Evolutionary conservation across 345 rosid genomes (phyloP), one percentile per base, ranked within the genome.

Genomic region (Fremontodendron californicum): DNA sequence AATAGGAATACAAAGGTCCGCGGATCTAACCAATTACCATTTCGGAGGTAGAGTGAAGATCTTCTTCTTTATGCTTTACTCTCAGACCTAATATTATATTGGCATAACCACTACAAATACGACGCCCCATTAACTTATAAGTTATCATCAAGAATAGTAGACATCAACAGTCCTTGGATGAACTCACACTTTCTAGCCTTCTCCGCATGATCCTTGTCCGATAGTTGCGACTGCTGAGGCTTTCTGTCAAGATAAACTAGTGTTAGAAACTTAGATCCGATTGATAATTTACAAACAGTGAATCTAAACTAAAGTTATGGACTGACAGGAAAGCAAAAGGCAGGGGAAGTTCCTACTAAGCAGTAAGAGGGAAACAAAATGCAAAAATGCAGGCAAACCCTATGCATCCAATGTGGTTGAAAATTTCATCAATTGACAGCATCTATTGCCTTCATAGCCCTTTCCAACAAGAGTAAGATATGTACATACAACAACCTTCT

Each of bases 141-240:
- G 46, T 73, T 40, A 40, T 85, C 85, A 21, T 82, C 88, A 43
- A 89, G 81, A 80, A 92, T 81, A 0, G 91, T 83, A 7, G 93
- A 90, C 80, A 84, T 49, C 82, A 89, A 49, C 33, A 90, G 75
- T 19, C 89, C 93, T 75, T 76, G 84, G 70, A 89, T 86, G 61
- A 89, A 89, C 81, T 75, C 83, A 35, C 89, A 74, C 85, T 81
- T 88, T 77, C 70, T 79, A 25, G 83, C 86, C 78, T 81, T 89
- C 80, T 87, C 87, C 76, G 87, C 87, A 45, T 84, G 90, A 63
- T 88, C 97, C 81, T 88, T 82, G 57, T 72, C 83, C 12, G 90
- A 85, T 31, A 84, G 60, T 29, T 31, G 76, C 5, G 52, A 16
- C 61, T 79, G 78, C 62, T 74, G 74, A 9, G 78, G 76, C 21